Conservation (phyloP, 768 basidiomycete species). For the Tricholomella constricta region DNA sequence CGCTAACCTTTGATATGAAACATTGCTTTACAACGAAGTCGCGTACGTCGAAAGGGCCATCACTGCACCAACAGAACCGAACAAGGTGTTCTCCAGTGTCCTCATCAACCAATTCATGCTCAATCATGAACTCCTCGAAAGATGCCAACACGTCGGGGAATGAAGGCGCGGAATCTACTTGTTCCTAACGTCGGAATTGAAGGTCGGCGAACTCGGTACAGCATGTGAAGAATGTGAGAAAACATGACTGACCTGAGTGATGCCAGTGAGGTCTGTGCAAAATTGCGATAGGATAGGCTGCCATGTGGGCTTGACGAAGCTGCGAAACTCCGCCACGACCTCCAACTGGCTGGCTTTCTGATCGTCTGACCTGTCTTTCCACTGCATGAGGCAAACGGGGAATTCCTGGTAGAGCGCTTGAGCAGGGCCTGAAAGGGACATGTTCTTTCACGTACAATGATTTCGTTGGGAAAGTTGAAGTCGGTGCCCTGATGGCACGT, state of each 20-base stretch:
- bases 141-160: conserved; percentile 69
- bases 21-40: conserved; percentile 90
- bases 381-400: conserved; percentile 86
- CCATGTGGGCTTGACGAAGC: conserved; percentile 89
- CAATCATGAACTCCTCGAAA: conserved; percentile 68
- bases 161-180: conserved; percentile 77
- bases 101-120: conserved; percentile 69
- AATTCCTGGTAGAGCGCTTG: conserved; percentile 64
- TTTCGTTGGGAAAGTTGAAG: conserved; percentile 92
- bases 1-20: conserved; percentile 75
- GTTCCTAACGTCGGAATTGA: conserved; percentile 47
- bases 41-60: conserved; percentile 81
- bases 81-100: conserved; percentile 55
- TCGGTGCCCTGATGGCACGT: conserved; percentile 71
- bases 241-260: conserved; percentile 72
- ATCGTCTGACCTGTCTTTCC: conserved; percentile 63
- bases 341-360: conserved; percentile 60
- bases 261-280: conserved; percentile 87
- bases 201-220: background rate
- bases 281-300: conserved; percentile 78
- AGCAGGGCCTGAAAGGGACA: background rate
- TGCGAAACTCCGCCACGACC: conserved; percentile 80
- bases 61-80: conserved; percentile 81
- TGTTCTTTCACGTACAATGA: conserved; percentile 65
- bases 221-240: background rate